Conservation (phyloP, 2,329 filamentous ascomycete genomes). For the Apiospora arundinis region DNA sequence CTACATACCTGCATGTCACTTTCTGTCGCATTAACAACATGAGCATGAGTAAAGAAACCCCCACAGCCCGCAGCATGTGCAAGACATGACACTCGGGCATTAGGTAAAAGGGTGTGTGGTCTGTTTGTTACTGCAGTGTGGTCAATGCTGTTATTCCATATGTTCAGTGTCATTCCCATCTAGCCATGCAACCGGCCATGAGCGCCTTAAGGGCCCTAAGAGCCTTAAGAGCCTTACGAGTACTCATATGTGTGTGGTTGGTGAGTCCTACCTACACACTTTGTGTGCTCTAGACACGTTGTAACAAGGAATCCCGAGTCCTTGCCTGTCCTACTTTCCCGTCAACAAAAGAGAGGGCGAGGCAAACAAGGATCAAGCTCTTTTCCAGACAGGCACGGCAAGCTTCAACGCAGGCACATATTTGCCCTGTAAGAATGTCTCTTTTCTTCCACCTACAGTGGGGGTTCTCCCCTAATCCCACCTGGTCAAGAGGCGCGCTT, state of each 20-base stretch:
- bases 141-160: not conserved
- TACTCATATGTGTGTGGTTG: no score
- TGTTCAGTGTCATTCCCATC: no score
- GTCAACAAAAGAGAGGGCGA: not conserved
- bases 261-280: no score
- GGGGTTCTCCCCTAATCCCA: constrained; percentile 11
- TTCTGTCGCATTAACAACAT: no score
- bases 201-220: no score
- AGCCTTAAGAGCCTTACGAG: no score
- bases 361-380: constrained; percentile 15
- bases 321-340: constrained; percentile 7
- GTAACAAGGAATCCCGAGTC: constrained; percentile 7
- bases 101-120: not conserved
- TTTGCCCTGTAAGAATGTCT: not conserved
- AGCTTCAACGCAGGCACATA: constrained; percentile 12
- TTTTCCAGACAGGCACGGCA: constrained; percentile 2
- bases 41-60: not conserved
- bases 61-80: not conserved
- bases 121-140: not conserved
- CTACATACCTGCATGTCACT: no score
- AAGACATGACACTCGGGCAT: not conserved
- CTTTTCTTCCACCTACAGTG: not conserved
- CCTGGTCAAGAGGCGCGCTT: not conserved
- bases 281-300: not conserved
- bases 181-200: no score